These are phyloP conservation scores for Kluyveromyces aestuarii DNA, from an alignment of 805 yeast species.

Conservation along the genomic window DNA sequence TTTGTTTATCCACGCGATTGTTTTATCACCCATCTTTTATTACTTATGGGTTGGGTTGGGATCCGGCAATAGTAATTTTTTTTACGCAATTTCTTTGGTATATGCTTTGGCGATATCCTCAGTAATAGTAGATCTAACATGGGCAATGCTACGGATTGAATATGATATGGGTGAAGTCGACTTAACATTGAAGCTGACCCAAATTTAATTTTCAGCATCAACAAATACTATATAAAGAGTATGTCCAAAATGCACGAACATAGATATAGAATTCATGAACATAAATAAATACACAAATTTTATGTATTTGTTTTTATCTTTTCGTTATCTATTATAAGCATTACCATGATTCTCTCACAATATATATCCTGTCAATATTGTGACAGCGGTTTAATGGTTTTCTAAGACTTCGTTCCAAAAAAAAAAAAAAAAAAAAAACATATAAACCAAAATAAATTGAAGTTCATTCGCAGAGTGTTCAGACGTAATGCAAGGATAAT, in stretches of 20 bases:
- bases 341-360: no score
- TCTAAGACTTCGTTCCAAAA: no score
- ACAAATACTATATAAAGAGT: background rate
- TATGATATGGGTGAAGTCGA: conserved; percentile 40
- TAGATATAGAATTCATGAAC: background rate
- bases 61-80: conserved; percentile 92
- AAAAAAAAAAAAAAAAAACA: no score
- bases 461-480: no score
- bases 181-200: conserved; percentile 38
- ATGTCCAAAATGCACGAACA: background rate
- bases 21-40: conserved; percentile 81
- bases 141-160: conserved; percentile 70
- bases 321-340: no score
- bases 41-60: conserved; percentile 92
- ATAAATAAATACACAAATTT: background rate
- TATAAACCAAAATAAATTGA: no score
- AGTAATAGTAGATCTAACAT: conserved; percentile 63
- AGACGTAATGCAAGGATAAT: no score
- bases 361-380: no score
- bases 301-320: background rate
- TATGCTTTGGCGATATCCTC: conserved; percentile 64
- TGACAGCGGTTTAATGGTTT: no score
- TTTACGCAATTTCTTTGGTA: conserved; percentile 84
- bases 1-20: conserved; percentile 45
- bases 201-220: conserved; percentile 26